Evolutionary conservation across 805 yeast genomes (phyloP).

Genomic region (Ogataea wickerhamii): DNA sequence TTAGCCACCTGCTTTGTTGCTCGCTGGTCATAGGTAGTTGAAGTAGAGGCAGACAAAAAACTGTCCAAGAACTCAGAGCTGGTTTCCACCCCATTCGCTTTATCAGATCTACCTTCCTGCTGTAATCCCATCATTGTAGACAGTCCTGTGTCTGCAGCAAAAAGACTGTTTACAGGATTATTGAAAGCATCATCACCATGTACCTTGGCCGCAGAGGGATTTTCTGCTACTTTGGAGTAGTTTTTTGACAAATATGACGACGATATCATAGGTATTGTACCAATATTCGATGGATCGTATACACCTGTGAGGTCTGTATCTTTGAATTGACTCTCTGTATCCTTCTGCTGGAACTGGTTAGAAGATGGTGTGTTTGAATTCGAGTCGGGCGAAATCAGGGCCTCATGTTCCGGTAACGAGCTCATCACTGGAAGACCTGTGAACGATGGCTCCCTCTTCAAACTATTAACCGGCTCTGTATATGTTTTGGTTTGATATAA

Average conservation of each 20-base stretch:
- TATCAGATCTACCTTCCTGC: not conserved
- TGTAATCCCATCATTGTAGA: constrained; percentile 3
- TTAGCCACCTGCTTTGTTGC: not conserved
- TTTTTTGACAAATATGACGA: not conserved
- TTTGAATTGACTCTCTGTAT: not conserved
- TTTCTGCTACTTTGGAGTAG: not conserved
- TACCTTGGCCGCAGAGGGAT: too few species aligned
- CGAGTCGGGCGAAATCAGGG: constrained; percentile 2
- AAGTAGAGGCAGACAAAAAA: constrained; percentile 3
- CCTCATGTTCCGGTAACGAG: not conserved
- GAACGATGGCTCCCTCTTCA: not conserved
- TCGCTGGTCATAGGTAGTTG: not conserved
- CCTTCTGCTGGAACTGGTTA: not conserved
- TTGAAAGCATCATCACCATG: not conserved
- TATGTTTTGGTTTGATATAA: constrained; percentile 31
- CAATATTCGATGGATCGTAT: constrained; percentile 6
- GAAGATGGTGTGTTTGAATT: constrained; percentile 3
- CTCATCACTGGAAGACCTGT: not conserved
- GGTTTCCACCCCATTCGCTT: not conserved
- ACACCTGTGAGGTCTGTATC: not conserved
- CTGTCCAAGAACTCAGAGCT: constrained; percentile 9
- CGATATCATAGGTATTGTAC: constrained; percentile 6
- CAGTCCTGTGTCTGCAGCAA: constrained; percentile 1
- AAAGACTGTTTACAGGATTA: not conserved
- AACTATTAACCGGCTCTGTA: constrained; percentile 15